These are phyloP conservation scores for Xerocomus spinulosus DNA, from an alignment of 768 basidiomycete genomes.

Conservation along the genomic window DNA sequence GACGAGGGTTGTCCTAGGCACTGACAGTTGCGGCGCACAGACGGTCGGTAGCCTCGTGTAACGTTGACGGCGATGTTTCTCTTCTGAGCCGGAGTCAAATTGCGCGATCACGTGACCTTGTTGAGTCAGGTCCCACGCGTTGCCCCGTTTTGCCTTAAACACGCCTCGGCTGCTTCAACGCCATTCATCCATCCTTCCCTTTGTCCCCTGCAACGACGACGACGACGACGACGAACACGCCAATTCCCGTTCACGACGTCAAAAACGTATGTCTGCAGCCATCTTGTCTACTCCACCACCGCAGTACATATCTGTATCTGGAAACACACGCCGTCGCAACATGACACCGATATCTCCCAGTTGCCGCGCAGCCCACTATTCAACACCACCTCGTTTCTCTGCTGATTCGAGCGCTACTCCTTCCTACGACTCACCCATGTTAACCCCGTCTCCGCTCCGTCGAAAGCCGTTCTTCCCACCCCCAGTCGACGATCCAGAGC, in stretches of 20 bases:
- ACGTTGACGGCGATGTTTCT: conserved; percentile 25
- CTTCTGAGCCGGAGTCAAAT: conserved; percentile 25
- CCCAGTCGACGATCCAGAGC: conserved; percentile 27
- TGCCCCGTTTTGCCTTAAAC: conserved; percentile 25
- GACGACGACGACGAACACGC: conserved; percentile 19
- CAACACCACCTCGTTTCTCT: conserved; percentile 33
- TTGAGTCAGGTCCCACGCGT: conserved; percentile 33
- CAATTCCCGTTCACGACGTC: conserved; percentile 12
- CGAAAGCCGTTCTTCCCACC: conserved; percentile 39
- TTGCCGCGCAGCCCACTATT: conserved; percentile 30
- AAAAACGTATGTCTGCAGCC: conserved; percentile 22
- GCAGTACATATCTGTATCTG: conserved; percentile 35
- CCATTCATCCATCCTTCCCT: conserved; percentile 8
- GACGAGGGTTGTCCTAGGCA: neutral
- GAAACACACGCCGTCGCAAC: conserved; percentile 19
- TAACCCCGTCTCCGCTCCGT: conserved; percentile 60
- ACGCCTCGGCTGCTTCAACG: conserved; percentile 17
- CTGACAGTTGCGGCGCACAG: neutral
- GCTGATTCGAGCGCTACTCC: conserved; percentile 19
- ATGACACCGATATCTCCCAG: conserved; percentile 31
- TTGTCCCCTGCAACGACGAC: conserved; percentile 17
- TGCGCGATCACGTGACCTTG: conserved; percentile 32
- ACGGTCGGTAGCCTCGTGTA: conserved; percentile 31
- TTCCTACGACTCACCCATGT: conserved; percentile 54
- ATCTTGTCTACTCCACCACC: conserved; percentile 30